Conservation (phyloP, 768 basidiomycete species). For the Chalciporus pseudorubinellus region DNA sequence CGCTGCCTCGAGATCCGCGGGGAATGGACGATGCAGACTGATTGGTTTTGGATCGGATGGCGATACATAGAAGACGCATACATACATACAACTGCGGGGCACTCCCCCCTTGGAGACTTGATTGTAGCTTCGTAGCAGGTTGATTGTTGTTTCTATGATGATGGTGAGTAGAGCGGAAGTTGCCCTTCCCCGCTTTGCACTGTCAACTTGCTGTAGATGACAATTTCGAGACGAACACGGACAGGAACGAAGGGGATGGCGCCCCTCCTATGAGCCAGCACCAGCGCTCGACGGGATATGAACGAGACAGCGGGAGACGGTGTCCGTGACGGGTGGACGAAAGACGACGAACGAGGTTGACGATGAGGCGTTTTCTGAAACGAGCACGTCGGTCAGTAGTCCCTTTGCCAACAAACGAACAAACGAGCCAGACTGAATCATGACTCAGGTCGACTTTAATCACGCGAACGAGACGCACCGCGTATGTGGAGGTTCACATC, state of each 20-base stretch:
- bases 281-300: neutral
- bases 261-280: neutral
- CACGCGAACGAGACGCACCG: neutral
- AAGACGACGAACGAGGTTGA: neutral
- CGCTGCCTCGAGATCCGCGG: no score
- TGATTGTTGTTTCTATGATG: no score
- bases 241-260: neutral
- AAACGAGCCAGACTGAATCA: neutral
- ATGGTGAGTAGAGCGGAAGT: no score
- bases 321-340: neutral
- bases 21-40: no score
- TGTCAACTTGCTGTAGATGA: no score
- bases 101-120: no score
- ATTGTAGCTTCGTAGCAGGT: no score
- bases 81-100: no score
- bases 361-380: slow-evolving; percentile 6
- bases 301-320: neutral
- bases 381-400: slow-evolving; percentile 14
- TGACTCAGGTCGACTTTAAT: slow-evolving; percentile 9
- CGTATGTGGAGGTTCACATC: neutral
- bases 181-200: no score
- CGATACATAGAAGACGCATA: no score
- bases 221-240: neutral
- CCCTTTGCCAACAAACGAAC: neutral
- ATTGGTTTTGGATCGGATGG: no score